phyloP scores from a whole-genome alignment of 257 asterid genomes.

The Linaria vulgaris region DNA sequence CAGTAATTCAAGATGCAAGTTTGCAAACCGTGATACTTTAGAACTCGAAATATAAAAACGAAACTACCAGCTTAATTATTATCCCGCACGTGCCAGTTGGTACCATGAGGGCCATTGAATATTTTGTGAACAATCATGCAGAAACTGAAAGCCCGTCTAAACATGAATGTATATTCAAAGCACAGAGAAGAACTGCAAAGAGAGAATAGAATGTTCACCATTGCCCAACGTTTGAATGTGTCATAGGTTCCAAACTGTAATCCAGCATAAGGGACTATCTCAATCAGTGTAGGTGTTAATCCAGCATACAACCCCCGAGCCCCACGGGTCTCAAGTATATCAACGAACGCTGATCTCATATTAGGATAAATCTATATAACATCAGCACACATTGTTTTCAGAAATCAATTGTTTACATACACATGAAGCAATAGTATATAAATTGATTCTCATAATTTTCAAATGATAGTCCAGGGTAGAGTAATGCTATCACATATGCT shows the following conservation, averaged over 20 bases:
- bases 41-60: too few species aligned
- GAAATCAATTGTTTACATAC: conserved; percentile 5
- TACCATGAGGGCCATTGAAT: not conserved
- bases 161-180: not conserved
- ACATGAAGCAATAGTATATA: not conserved
- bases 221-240: conserved; percentile 87
- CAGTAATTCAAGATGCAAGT: not conserved
- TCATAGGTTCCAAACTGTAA: conserved; percentile 93
- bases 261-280: conserved; percentile 91
- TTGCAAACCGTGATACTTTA: too few species aligned
- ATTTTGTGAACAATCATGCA: not conserved
- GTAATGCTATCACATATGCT: too few species aligned
- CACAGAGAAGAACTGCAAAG: conserved; percentile 10
- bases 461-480: too few species aligned
- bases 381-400: conserved; percentile 25
- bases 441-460: too few species aligned
- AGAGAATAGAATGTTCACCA: conserved; percentile 39
- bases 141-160: not conserved
- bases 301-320: conserved; percentile 85
- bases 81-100: not conserved
- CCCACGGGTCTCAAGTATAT: conserved; percentile 63
- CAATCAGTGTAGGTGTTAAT: conserved; percentile 78
- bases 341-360: conserved; percentile 76
- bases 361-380: conserved; percentile 72
- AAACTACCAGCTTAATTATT: too few species aligned